These are phyloP conservation scores for Saccharata proteae DNA, from an alignment of 2,329 filamentous ascomycete genomes.

Conservation along the genomic window DNA sequence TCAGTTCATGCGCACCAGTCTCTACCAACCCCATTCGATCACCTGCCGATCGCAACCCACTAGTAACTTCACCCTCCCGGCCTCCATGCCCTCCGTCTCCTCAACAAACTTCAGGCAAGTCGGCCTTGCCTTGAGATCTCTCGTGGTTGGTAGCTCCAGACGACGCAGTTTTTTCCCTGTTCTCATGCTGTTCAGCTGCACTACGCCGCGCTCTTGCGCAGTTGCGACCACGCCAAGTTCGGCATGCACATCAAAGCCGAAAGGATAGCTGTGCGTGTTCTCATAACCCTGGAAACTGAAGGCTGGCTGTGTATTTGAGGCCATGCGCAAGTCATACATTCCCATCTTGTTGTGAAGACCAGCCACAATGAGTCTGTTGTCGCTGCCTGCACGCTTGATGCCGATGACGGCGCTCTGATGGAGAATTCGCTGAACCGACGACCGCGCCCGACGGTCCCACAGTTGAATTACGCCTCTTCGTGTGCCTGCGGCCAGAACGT, in stretches of 20 bases:
- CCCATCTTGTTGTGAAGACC: slow-evolving; percentile 7
- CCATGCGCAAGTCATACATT: slow-evolving; percentile 13
- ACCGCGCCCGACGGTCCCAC: too few relatives aligned
- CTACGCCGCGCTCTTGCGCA: slow-evolving; percentile 14
- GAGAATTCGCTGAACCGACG: too few relatives aligned
- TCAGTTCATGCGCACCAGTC: too few relatives aligned
- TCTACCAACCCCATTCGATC: too few relatives aligned
- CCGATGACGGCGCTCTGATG: slow-evolving; percentile 4
- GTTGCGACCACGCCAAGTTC: slow-evolving; percentile 22
- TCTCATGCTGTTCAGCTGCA: slow-evolving; percentile 21
- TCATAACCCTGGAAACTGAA: slow-evolving; percentile 18
- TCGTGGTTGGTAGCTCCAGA: too few relatives aligned
- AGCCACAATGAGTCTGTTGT: slow-evolving; percentile 9
- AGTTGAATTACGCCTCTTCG: too few relatives aligned
- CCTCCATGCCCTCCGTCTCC: slow-evolving; percentile 11
- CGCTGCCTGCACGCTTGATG: slow-evolving; percentile 5
- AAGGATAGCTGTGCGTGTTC: slow-evolving; percentile 13
- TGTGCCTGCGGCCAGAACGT: too few relatives aligned
- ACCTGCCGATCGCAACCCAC: slow-evolving; percentile 5
- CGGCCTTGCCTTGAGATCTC: slow-evolving; percentile 9
- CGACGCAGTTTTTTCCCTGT: slow-evolving; percentile 20
- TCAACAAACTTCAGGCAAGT: slow-evolving; percentile 20
- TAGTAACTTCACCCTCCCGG: slow-evolving; percentile 9
- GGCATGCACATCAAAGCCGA: slow-evolving; percentile 19
- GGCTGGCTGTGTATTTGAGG: slow-evolving; percentile 15